These are phyloP conservation scores for Xylariaceae sp. DNA, from an alignment of 2,329 filamentous ascomycete species.

Conservation along the genomic window DNA sequence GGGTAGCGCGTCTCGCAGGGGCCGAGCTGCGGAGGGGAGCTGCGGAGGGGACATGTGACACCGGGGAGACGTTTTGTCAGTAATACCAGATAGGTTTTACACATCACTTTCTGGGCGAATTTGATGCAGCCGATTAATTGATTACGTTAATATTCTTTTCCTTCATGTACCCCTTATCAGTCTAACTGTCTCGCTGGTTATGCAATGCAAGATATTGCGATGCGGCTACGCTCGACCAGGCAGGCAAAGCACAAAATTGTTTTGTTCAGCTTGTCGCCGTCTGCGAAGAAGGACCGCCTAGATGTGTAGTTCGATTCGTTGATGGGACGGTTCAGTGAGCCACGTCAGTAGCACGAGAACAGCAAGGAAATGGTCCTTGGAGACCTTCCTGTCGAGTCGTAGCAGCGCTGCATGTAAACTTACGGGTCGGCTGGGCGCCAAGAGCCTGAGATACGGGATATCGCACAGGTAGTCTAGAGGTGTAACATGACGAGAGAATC, in stretches of 20 bases:
- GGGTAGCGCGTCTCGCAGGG: no score
- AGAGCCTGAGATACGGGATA: conserved; percentile 10
- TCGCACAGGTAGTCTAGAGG: conserved; percentile 7
- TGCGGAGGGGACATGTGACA: no score
- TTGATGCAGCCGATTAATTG: no score
- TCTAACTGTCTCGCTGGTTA: no score
- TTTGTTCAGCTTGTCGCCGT: conserved; percentile 2
- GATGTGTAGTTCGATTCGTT: background rate
- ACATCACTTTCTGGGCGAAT: no score
- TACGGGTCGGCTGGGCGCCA: conserved; percentile 14
- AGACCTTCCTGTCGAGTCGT: conserved; percentile 17
- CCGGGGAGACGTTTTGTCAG: no score
- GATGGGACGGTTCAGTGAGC: conserved; percentile 3
- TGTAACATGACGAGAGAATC: conserved; percentile 3
- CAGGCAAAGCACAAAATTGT: conserved; percentile 2
- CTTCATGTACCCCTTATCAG: no score
- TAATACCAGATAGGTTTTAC: no score
- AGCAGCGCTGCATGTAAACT: conserved; percentile 10
- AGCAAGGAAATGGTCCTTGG: no score
- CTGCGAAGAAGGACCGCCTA: conserved; percentile 6
- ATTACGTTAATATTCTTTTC: no score
- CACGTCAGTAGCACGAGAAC: conserved; percentile 13
- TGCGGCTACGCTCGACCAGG: conserved; percentile 10
- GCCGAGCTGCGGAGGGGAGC: no score
- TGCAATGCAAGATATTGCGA: no score